Percentiles rank a stretch among this genome's conserved stretches.
Conservation (phyloP, 1,284 basidiomycete genomes). For the Cryptococcus sp. region DNA sequence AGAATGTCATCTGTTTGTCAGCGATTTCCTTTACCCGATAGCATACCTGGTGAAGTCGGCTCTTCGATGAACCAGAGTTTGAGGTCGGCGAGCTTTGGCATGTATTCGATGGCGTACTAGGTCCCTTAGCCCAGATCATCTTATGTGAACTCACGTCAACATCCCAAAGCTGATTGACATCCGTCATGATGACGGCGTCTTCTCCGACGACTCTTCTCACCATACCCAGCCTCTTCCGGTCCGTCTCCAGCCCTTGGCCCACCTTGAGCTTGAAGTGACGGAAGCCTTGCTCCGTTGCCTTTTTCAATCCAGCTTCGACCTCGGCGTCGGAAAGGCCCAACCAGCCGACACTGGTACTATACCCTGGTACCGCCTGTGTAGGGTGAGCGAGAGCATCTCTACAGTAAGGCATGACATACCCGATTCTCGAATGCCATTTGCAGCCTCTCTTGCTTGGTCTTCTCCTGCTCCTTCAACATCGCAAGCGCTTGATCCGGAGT, state of each 20-base stretch:
- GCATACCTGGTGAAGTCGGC: slow-evolving; percentile 69
- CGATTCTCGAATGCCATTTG: slow-evolving; percentile 58
- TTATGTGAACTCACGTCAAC: slow-evolving; percentile 54
- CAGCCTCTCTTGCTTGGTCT: slow-evolving; percentile 73
- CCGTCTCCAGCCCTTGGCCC: slow-evolving; percentile 72
- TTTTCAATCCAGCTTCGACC: slow-evolving; percentile 75
- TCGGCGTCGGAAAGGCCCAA: slow-evolving; percentile 79
- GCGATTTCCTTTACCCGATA: too few species aligned
- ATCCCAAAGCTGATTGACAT: slow-evolving; percentile 71
- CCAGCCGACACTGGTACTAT: slow-evolving; percentile 89
- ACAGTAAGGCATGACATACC: neutral
- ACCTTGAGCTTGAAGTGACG: slow-evolving; percentile 96
- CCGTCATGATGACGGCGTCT: slow-evolving; percentile 60
- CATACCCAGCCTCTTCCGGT: slow-evolving; percentile 77
- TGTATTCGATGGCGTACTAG: slow-evolving; percentile 83
- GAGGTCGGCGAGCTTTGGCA: slow-evolving; percentile 71
- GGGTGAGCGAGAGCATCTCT: neutral
- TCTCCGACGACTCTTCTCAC: slow-evolving; percentile 91
- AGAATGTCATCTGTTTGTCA: slow-evolving; percentile 62
- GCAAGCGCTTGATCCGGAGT: slow-evolving; percentile 82
- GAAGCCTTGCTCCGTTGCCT: slow-evolving; percentile 79
- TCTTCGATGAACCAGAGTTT: slow-evolving; percentile 95
- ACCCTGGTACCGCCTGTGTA: slow-evolving; percentile 24
- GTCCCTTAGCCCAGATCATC: neutral
- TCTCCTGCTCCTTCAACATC: slow-evolving; percentile 72